A percentile compares a stretch with the other conserved stretches of the same genome.
Conservation (phyloP, 2,329 filamentous ascomycete species). For the Penicillium sp. region DNA sequence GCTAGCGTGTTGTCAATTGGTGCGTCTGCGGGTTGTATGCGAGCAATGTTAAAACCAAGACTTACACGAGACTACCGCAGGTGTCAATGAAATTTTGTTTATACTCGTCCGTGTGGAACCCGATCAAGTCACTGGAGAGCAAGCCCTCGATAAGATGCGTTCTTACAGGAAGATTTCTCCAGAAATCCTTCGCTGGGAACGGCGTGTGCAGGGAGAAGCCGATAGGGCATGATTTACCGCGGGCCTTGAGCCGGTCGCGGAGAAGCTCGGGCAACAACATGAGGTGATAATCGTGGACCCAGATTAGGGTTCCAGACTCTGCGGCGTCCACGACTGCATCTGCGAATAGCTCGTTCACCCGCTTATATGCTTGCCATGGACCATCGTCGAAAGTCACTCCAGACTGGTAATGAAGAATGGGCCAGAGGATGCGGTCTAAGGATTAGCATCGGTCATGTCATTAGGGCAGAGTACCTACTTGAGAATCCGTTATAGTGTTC, state of each 20-base stretch:
- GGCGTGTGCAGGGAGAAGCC: constrained; percentile 95
- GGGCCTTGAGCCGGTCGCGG: constrained; percentile 64
- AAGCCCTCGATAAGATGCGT: constrained; percentile 78
- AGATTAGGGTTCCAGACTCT: constrained; percentile 81
- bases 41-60: constrained; percentile 9
- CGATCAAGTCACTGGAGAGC: constrained; percentile 82
- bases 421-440: constrained; percentile 89
- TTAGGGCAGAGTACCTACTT: constrained; percentile 55
- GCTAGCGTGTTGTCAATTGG: constrained; percentile 19
- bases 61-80: constrained; percentile 75
- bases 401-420: constrained; percentile 50
- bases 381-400: constrained; percentile 11
- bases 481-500: constrained; percentile 95
- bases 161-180: constrained; percentile 82
- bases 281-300: constrained; percentile 95
- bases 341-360: constrained; percentile 85
- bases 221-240: constrained; percentile 79
- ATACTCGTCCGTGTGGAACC: constrained; percentile 99
- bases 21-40: not conserved
- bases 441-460: not conserved
- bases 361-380: constrained; percentile 75
- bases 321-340: constrained; percentile 76
- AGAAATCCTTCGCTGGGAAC: constrained; percentile 89
- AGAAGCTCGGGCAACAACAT: constrained; percentile 93
- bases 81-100: constrained; percentile 86